Evolutionary conservation across 2,329 filamentous ascomycete genomes (phyloP), one percentile per base, ranked within the genome.

Genomic region (Microsporum canis): DNA sequence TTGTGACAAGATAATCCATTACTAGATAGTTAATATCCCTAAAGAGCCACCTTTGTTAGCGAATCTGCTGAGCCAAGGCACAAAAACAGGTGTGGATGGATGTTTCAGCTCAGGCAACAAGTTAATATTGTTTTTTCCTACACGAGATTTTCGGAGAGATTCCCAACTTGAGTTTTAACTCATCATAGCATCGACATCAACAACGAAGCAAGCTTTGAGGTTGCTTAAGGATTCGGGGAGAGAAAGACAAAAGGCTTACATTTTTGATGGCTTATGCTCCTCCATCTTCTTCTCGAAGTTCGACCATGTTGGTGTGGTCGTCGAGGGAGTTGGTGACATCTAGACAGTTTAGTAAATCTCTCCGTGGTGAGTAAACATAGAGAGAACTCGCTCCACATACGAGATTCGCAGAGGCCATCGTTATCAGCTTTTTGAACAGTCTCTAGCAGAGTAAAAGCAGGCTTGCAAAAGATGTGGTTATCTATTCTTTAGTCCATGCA

Each of bases 81-180:
- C 39, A 56, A 45, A 61, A 23, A 41, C 62, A 27, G 51, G 47
- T 61, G 57, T 14, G 62, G 5, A 61, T 38, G 63, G 61, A 62
- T 60, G 63, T 59, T 72, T 63, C 65, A 65, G 68, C 70, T 88
- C 85, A 87, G 84, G 85, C 82, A 82, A 84, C 85, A 88, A 87
- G 84, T 88, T 86, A 89, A 86, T 81, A 41, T 78, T 80, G 17
- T 76, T 85, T 90, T 85, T 55, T 55, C 99, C 94, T 87, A 89
- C 94, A 99, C 82, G 77, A 68, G 67, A 74, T 78, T 84, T 89
- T 97, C 89, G 88, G 94, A 99, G 95, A 99, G 94, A 99, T 99
- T 99, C 94, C 94, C 94, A 99, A 85, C 83, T 96, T 95, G 87
- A 89, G 86, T 86, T 82, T 78, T 78, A 64, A 82, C 80, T 72